phyloP scores from a whole-genome alignment of 2,329 filamentous ascomycete species.

The Lachnellula cervina region DNA sequence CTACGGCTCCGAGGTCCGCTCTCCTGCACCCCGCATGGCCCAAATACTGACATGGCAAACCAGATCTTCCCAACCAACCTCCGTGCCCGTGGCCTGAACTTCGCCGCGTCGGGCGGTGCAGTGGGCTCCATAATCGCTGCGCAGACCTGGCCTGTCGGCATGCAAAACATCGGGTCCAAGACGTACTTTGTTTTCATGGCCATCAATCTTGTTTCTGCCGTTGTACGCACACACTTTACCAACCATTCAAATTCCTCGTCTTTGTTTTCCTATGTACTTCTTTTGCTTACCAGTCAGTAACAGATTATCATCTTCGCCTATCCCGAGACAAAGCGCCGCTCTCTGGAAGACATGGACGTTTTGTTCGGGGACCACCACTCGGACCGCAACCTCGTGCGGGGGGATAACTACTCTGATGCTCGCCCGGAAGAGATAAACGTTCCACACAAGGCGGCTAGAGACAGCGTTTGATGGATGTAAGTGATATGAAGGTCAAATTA shows the following conservation, averaged over 20 bases:
- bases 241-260: no score
- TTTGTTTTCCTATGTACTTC: no score
- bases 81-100: constrained; percentile 52
- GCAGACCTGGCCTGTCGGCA: constrained; percentile 52
- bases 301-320: constrained; percentile 40
- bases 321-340: constrained; percentile 45
- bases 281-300: no score
- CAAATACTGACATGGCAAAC: constrained; percentile 23
- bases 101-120: constrained; percentile 50
- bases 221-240: constrained; percentile 29
- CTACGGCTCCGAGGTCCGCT: constrained; percentile 50
- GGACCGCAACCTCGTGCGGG: not conserved
- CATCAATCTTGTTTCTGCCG: constrained; percentile 44
- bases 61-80: constrained; percentile 52
- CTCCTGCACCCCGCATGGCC: not conserved
- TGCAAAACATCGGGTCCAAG: constrained; percentile 44
- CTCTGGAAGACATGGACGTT: constrained; percentile 40
- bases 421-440: not conserved
- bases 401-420: not conserved
- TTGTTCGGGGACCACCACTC: constrained; percentile 31
- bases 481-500: not conserved
- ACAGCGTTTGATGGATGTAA: not conserved
- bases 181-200: constrained; percentile 56
- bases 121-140: constrained; percentile 51
- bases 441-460: not conserved